phyloP scores from a whole-genome alignment of 306 rosid genomes.

The Spatholobus suberectus region DNA sequence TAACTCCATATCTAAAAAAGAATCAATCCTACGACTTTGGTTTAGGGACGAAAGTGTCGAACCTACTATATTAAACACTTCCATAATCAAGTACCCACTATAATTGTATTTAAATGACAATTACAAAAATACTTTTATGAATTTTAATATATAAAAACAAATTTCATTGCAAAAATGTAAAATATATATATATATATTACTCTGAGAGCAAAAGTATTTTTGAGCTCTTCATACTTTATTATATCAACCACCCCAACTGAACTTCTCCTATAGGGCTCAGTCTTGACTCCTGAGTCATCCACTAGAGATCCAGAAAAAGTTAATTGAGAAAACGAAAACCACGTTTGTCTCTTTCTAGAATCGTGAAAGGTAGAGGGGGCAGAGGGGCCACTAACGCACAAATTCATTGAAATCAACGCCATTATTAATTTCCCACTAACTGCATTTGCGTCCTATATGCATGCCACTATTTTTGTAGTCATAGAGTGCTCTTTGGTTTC shows the following conservation, averaged over 20 bases:
- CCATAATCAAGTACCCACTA: not conserved
- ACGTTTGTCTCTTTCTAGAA: not conserved
- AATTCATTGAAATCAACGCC: not conserved
- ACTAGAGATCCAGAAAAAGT: not conserved
- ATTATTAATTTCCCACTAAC: slow-evolving; percentile 14
- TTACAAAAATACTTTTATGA: too few relatives aligned
- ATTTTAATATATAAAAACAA: too few relatives aligned
- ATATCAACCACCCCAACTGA: not conserved
- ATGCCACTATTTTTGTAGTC: not conserved
- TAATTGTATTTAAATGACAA: too few relatives aligned
- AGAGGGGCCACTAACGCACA: slow-evolving; percentile 22
- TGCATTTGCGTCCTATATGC: not conserved
- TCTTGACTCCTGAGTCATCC: not conserved
- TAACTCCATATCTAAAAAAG: too few relatives aligned
- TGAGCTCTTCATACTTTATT: too few relatives aligned
- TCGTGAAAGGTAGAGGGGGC: not conserved
- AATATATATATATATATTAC: too few relatives aligned
- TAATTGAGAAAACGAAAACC: not conserved
- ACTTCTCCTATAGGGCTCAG: not conserved
- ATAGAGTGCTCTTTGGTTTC: not conserved
- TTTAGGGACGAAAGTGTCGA: too few relatives aligned
- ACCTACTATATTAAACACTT: not conserved
- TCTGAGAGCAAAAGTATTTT: too few relatives aligned
- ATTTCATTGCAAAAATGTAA: too few relatives aligned
- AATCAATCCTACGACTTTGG: too few relatives aligned